phyloP scores from a whole-genome alignment of 2,329 filamentous ascomycete species.

The Ophiostoma novo-ulmi region DNA sequence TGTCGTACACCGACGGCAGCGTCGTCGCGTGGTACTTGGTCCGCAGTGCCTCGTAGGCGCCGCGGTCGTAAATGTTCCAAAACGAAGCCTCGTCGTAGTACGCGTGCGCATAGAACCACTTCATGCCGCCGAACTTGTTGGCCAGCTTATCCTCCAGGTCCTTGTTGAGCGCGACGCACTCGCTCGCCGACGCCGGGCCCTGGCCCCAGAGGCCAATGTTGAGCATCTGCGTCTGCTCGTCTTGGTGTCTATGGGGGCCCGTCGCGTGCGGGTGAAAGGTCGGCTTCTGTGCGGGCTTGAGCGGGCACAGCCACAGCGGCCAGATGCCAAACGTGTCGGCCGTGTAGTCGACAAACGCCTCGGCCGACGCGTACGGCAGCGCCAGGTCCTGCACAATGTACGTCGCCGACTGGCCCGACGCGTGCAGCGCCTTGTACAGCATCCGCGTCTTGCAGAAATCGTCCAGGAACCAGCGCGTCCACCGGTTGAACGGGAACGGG shows the following conservation, averaged over 20 bases:
- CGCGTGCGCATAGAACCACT: constrained; percentile 83
- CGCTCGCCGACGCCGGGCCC: constrained; percentile 48
- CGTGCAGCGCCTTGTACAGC: constrained; percentile 67
- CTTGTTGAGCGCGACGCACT: constrained; percentile 66
- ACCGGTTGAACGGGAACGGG: constrained; percentile 56
- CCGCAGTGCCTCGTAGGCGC: constrained; percentile 54
- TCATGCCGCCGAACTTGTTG: constrained; percentile 63
- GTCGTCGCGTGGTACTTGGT: constrained; percentile 56
- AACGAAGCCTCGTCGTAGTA: constrained; percentile 73
- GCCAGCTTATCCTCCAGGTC: constrained; percentile 64
- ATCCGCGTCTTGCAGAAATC: constrained; percentile 69
- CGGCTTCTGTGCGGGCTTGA: constrained; percentile 44
- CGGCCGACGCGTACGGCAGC: constrained; percentile 49
- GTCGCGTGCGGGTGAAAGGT: constrained; percentile 52
- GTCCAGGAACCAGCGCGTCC: constrained; percentile 64
- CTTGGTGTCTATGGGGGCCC: background rate
- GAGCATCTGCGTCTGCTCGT: constrained; percentile 40
- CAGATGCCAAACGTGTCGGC: constrained; percentile 49
- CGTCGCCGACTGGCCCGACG: constrained; percentile 57
- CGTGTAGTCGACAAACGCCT: constrained; percentile 53
- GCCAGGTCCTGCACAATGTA: constrained; percentile 66
- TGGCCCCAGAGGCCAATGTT: constrained; percentile 77
- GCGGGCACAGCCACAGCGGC: constrained; percentile 57
- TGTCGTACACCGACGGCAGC: constrained; percentile 65
- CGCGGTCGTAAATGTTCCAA: constrained; percentile 57